These are phyloP conservation scores for Cronartium ribicola DNA, from an alignment of 1,284 basidiomycete genomes.

Conservation along the genomic window DNA sequence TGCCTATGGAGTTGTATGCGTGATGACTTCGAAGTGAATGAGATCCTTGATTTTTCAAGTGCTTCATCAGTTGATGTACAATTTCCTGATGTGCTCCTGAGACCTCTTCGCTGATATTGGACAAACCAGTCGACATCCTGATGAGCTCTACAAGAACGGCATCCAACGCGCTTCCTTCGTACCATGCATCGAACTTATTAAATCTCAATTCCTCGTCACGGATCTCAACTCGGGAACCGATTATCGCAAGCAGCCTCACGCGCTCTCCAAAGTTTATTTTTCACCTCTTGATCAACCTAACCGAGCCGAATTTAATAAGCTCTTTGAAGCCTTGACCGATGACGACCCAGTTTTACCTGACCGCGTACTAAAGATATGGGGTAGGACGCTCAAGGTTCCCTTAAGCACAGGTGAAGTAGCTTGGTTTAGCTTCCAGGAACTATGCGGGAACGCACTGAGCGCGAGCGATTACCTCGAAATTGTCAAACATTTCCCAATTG, in stretches of 20 bases:
- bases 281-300: constrained; percentile 68
- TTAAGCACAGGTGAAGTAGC: constrained; percentile 61
- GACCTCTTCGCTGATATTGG: background rate
- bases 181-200: constrained; percentile 90
- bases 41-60: background rate
- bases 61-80: background rate
- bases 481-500: constrained; percentile 75
- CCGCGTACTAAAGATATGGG: constrained; percentile 78
- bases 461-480: constrained; percentile 96
- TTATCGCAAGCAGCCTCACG: constrained; percentile 83
- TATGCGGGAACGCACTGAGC: constrained; percentile 83
- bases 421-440: constrained; percentile 76
- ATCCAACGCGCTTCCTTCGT: constrained; percentile 96
- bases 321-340: constrained; percentile 68
- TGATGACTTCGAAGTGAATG: constrained; percentile 92
- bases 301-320: constrained; percentile 67
- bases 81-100: background rate
- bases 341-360: constrained; percentile 62
- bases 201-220: constrained; percentile 75
- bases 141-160: constrained; percentile 97
- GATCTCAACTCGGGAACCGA: constrained; percentile 94
- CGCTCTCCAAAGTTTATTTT: constrained; percentile 86
- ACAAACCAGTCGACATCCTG: constrained; percentile 78
- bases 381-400: constrained; percentile 61
- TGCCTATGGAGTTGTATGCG: constrained; percentile 81